phyloP scores from a whole-genome alignment of 352 stramenopile genomes.

The Phytopythium cucurbitacearum region DNA sequence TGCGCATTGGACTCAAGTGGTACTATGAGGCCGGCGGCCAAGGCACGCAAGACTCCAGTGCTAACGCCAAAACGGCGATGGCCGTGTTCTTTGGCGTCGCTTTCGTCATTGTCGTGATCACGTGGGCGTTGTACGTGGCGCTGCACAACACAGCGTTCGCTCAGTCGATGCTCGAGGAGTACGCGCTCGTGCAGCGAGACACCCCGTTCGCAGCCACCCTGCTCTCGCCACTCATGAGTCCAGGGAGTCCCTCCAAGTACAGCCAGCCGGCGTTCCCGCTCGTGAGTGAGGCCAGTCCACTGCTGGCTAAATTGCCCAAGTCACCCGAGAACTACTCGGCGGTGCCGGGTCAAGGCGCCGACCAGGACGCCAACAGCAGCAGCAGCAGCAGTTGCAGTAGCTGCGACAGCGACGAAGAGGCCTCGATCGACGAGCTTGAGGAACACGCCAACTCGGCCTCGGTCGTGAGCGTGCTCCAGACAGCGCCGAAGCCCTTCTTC shows the following conservation, averaged over 20 bases:
- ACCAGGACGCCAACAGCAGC: conserved; percentile 15
- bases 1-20: conserved; percentile 60
- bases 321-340: conserved; percentile 7
- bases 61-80: conserved; percentile 41
- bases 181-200: conserved; percentile 60
- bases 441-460: conserved; percentile 36
- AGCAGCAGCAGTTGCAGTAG: too few relatives aligned
- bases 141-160: conserved; percentile 56
- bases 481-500: conserved; percentile 69
- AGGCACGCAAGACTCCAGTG: conserved; percentile 11
- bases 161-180: conserved; percentile 59
- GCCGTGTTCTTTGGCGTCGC: conserved; percentile 64
- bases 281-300: conserved; percentile 39
- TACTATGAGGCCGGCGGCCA: conserved; percentile 18
- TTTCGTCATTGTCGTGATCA: conserved; percentile 44
- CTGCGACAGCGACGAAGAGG: conserved; percentile 25
- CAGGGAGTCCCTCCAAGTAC: conserved; percentile 15
- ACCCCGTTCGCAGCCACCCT: conserved; percentile 43
- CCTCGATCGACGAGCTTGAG: conserved; percentile 26
- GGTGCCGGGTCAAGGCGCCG: conserved; percentile 3
- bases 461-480: conserved; percentile 55
- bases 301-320: conserved; percentile 16
- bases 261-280: conserved; percentile 8
- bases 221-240: conserved; percentile 50
- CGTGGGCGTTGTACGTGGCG: conserved; percentile 47